Evolutionary conservation across 2,329 filamentous ascomycete species (phyloP), one percentile per base, ranked within the genome.

Genomic region (Nothopassalora personata): DNA sequence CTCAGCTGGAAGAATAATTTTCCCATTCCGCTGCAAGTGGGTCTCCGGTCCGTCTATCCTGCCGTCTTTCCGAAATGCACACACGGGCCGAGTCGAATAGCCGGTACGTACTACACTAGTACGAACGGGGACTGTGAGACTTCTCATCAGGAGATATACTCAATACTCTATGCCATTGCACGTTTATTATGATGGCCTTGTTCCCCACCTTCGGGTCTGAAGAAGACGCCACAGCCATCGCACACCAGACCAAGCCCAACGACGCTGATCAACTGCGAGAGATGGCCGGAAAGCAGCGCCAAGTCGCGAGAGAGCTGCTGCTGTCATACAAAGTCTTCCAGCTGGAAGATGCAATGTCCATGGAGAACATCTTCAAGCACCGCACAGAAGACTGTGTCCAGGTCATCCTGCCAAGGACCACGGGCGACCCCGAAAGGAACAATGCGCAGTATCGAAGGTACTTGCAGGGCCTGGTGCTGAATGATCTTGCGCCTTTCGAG

Each of bases 311-410:
- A n/a, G 27, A 18, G 9, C 34, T 57, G 4, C 33, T 53, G 11
- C 28, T 33, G 13, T 47, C 55, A 27, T 57, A 57, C 39, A 50
- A 23, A 53, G 23, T 36, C 23, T 57, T 50, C 31, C 36, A 33
- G n/a, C 10, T 52, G 5, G n/a, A 51, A 28, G 55, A 53, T 46
- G 49, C 48, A 5, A 51, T 52, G 33, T 51, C 48, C 10, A 50
- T 57, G 47, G 34, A 57, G 19, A 57, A 46, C 8, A 46, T 57
- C 36, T 57, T 53, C 49, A 30, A 46, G 48, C 48, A 52, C 28
- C 55, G 55, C 3, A 57, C 55, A n/a, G 27, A 45, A 45, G 55
- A 57, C 48, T 52, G 55, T 34, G 48, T 57, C 19, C 55, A 57
- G 13, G 23, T 51, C 10, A 45, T 48, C 15, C 47, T 57, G 23